phyloP scores from a whole-genome alignment of 1,284 basidiomycete species.

The Ustilago tritici region DNA sequence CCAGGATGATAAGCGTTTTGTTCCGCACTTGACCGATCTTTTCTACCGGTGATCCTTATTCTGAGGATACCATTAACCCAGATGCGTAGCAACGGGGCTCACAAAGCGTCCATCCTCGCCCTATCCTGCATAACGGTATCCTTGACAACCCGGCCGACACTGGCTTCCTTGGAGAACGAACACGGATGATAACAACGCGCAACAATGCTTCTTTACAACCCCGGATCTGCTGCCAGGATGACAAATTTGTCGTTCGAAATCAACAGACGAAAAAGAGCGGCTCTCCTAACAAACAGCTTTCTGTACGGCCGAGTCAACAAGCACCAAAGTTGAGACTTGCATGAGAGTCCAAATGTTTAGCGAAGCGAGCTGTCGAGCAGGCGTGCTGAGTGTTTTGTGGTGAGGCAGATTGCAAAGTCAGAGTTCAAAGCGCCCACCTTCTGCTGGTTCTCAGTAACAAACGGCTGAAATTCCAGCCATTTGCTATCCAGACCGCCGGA shows the following conservation, averaged over 20 bases:
- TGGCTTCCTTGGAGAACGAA: background rate
- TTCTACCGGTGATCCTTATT: slow-evolving; percentile 6
- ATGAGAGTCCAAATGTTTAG: background rate
- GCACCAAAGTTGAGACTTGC: background rate
- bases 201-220: background rate
- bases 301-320: slow-evolving; percentile 5
- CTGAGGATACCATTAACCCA: background rate
- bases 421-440: background rate
- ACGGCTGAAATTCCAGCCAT: background rate
- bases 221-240: background rate
- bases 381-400: background rate
- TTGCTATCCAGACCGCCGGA: background rate
- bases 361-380: background rate
- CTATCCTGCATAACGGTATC: background rate
- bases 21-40: slow-evolving; percentile 3
- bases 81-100: background rate
- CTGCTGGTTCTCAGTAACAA: background rate
- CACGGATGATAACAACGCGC: background rate
- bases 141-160: slow-evolving; percentile 3
- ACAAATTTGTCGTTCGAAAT: background rate
- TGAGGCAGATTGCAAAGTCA: background rate
- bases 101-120: background rate
- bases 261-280: background rate
- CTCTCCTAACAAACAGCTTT: background rate
- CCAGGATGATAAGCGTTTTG: background rate